phyloP scores from a whole-genome alignment of 768 basidiomycete species.

The Mrakia gelida region DNA sequence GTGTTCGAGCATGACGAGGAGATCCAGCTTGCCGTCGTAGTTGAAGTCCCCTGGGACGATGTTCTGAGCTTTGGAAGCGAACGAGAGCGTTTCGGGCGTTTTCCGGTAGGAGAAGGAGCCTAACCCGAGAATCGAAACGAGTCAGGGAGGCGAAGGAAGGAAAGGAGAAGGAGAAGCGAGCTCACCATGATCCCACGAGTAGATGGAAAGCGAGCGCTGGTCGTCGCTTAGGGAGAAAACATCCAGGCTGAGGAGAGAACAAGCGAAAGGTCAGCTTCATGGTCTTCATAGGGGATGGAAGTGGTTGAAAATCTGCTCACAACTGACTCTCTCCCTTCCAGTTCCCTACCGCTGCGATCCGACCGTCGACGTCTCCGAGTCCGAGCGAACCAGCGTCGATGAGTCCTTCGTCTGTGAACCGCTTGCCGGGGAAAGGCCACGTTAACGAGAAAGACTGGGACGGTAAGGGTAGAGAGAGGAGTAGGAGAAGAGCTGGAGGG shows the following conservation, averaged over 20 bases:
- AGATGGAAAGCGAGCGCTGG: conserved; percentile 68
- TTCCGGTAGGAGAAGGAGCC: conserved; percentile 34
- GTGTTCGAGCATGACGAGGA: conserved; percentile 76
- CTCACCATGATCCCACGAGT: conserved; percentile 66
- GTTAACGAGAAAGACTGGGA: conserved; percentile 4
- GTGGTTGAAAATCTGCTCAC: conserved; percentile 51
- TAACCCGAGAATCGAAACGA: conserved; percentile 45
- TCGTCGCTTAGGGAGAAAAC: conserved; percentile 69
- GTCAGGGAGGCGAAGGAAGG: conserved; percentile 51
- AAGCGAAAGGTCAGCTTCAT: background rate
- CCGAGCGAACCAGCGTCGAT: conserved; percentile 76
- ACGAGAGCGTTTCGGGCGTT: conserved; percentile 36
- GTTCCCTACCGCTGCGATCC: conserved; percentile 86
- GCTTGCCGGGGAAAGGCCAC: conserved; percentile 86
- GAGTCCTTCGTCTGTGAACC: conserved; percentile 75
- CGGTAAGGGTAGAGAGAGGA: background rate
- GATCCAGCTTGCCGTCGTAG: conserved; percentile 82
- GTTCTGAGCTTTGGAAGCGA: conserved; percentile 57
- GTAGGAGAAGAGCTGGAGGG: conserved; percentile 9
- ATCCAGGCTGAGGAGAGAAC: conserved; percentile 59
- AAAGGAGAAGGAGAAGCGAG: conserved; percentile 1
- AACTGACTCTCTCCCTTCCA: conserved; percentile 87
- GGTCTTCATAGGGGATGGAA: background rate
- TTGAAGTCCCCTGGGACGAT: conserved; percentile 91
- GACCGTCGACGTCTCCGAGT: conserved; percentile 58